Base-by-base conservation (phyloP, 805 yeast species). In the Dipodascopsis tothii region DNA sequence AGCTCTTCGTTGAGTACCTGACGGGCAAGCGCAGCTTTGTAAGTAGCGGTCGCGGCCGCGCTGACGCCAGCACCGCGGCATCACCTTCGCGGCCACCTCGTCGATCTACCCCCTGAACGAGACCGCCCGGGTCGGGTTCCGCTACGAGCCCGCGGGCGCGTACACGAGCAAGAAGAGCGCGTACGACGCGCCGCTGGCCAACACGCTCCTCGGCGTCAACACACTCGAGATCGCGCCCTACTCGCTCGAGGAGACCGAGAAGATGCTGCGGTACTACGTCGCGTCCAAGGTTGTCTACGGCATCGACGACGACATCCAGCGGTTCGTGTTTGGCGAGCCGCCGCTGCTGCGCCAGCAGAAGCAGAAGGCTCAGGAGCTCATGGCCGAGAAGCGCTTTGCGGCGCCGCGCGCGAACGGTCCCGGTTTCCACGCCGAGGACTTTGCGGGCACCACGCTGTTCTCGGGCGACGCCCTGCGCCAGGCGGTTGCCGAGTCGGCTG, bases 191-290 rank as follows among this genome's bases (percentile, higher is more conserved):
- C 30, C 21, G 6, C 36, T 48, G 7, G 30, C 34, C 5, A 35
- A 27, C 16, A 21, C 28, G 21, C 25, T 49, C n/a, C 14, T 19
- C 11, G 37, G 19, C 3, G 42, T 40, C 6, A 23, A 22, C 5
- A 22, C 17, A 3, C 14, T 49, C n/a, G 16, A 9, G 2, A 42
- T 49, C 20, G 21, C 44, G 9, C 33, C 37, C 9, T 49, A 41
- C 44, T 20, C 39, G 21, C 21, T 40, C 16, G 32, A 18, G 11
- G 51, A 49, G 37, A 33, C 53, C 4, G 48, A 43, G 30, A 20
- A 18, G 20, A n/a, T 46, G 43, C 37, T 49, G 28, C 43, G 39
- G 6, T 49, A 49, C 27, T 46, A 30, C 43, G 30, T 25, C 14
- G 30, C 30, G 30, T 25, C 30, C 9, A 25, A 25, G 11, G 14